phyloP scores from a whole-genome alignment of 2,329 filamentous ascomycete species.

The Nemania bipapillata region DNA sequence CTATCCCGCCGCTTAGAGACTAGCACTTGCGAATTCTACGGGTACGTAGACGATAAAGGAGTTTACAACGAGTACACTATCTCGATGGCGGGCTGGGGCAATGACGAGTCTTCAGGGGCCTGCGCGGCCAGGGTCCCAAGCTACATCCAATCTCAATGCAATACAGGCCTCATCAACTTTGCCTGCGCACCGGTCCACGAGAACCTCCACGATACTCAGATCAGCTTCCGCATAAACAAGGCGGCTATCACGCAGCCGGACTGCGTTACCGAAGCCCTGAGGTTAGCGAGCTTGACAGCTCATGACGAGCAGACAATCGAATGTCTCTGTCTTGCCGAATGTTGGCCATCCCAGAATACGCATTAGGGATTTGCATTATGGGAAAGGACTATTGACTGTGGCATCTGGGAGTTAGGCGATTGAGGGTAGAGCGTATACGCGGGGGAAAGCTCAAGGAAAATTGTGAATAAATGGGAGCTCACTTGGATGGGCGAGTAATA shows the following conservation, averaged over 20 bases:
- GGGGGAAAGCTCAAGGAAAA: neutral
- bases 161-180: constrained; percentile 18
- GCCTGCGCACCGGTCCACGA: constrained; percentile 23
- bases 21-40: constrained; percentile 34
- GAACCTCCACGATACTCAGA: constrained; percentile 25
- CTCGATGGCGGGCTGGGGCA: constrained; percentile 35
- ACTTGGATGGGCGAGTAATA: neutral
- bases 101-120: constrained; percentile 15
- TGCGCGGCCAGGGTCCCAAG: constrained; percentile 18
- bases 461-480: neutral
- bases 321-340: constrained; percentile 37
- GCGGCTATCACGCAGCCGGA: constrained; percentile 24
- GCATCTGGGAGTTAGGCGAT: neutral
- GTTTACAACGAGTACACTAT: constrained; percentile 36
- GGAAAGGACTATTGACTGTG: neutral
- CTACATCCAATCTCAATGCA: constrained; percentile 26
- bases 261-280: constrained; percentile 33
- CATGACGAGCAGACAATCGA: constrained; percentile 27
- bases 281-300: constrained; percentile 2
- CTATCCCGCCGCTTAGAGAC: constrained; percentile 20
- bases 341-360: constrained; percentile 24
- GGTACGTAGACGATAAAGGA: constrained; percentile 10
- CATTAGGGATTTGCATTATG: neutral
- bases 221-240: constrained; percentile 34
- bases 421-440: neutral